Conservation (phyloP, 2,329 filamentous ascomycete species). For the Plectosphaerella cucumerina region DNA sequence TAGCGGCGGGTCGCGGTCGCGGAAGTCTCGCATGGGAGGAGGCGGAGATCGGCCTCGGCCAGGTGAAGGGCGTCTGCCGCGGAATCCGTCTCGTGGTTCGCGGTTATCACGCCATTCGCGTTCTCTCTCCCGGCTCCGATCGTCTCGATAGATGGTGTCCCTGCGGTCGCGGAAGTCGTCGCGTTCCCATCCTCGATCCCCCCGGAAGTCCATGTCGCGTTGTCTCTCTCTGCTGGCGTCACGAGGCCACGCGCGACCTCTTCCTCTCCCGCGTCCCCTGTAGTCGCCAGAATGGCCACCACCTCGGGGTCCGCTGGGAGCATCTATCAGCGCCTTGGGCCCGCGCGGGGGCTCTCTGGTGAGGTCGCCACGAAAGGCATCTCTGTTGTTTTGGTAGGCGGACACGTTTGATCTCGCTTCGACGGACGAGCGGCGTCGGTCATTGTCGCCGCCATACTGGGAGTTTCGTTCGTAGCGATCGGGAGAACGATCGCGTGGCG, state of each 20-base stretch:
- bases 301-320: constrained; percentile 63
- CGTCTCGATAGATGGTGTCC: constrained; percentile 48
- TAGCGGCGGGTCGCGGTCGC: constrained; percentile 51
- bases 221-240: constrained; percentile 63
- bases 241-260: constrained; percentile 51
- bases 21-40: constrained; percentile 59
- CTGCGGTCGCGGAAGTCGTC: constrained; percentile 26
- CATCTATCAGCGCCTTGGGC: constrained; percentile 73
- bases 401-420: constrained; percentile 53
- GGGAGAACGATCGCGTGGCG: constrained; percentile 65
- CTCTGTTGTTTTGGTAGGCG: constrained; percentile 58
- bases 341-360: constrained; percentile 73
- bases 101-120: constrained; percentile 39
- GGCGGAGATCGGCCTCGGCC: constrained; percentile 61
- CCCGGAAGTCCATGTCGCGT: constrained; percentile 56
- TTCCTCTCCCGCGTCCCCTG: constrained; percentile 49
- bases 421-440: constrained; percentile 64
- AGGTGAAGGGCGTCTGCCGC: constrained; percentile 58
- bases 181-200: constrained; percentile 32
- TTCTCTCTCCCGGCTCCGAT: constrained; percentile 55
- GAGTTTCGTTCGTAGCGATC: constrained; percentile 56
- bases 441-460: constrained; percentile 53
- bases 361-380: constrained; percentile 40
- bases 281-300: constrained; percentile 64
- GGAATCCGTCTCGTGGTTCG: constrained; percentile 35